A percentile compares a stretch with the other conserved stretches of the same genome.
These are phyloP conservation scores for Leucosporidium creatinivorum DNA, from an alignment of 768 basidiomycete genomes.

Conservation along the genomic window DNA sequence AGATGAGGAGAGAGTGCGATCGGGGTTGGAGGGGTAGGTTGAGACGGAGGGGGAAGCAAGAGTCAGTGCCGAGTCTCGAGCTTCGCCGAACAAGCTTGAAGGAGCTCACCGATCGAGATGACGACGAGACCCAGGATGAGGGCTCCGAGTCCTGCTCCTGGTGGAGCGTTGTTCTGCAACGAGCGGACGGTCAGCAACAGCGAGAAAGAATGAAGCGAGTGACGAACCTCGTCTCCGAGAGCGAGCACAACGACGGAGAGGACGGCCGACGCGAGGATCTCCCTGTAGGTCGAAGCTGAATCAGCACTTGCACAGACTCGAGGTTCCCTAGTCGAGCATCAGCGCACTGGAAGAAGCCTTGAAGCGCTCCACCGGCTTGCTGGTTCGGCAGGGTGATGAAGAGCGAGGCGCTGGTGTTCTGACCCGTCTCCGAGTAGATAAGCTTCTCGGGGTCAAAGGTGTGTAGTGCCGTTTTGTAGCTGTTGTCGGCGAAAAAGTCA, in stretches of 20 bases:
- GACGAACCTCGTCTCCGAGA: conserved; percentile 28
- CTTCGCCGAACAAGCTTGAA: no score
- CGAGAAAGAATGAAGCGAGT: not conserved
- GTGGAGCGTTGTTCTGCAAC: conserved; percentile 29
- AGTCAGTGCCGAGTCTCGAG: no score
- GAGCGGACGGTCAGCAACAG: no score
- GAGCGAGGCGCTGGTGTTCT: conserved; percentile 20
- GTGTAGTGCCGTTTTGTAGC: not conserved
- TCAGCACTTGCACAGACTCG: no score
- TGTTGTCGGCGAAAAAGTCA: no score
- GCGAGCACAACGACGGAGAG: conserved; percentile 22
- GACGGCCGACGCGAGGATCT: conserved; percentile 19
- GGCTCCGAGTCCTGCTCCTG: conserved; percentile 29
- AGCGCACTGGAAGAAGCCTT: conserved; percentile 22
- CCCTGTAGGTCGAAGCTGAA: not conserved
- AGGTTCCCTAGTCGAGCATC: no score
- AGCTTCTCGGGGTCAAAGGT: conserved; percentile 22
- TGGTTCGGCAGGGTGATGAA: conserved; percentile 18
- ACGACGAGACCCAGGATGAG: conserved; percentile 30
- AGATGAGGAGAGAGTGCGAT: no score
- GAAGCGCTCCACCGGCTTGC: not conserved
- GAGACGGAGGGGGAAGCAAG: no score
- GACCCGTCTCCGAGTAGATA: not conserved
- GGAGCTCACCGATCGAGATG: conserved; percentile 14
- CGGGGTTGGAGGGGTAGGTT: no score